phyloP scores from a whole-genome alignment of 352 stramenopile species.

The Phytophthora cryptogea region DNA sequence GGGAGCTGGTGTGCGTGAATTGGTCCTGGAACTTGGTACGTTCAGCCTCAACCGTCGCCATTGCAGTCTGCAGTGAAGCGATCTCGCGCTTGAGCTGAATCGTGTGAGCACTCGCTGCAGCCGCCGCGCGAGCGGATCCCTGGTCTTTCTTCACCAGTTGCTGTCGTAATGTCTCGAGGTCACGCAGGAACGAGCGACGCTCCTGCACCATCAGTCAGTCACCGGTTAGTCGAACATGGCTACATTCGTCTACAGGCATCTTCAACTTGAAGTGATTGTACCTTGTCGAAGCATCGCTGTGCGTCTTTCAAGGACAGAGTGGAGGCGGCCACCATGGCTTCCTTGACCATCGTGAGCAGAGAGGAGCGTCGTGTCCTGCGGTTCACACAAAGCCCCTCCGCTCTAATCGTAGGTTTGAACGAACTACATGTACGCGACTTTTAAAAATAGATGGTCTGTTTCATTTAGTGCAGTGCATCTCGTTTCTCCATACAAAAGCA shows the following conservation, averaged over 20 bases:
- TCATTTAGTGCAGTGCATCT: neutral
- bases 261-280: slow-evolving; percentile 32
- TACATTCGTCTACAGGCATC: slow-evolving; percentile 30
- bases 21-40: slow-evolving; percentile 51
- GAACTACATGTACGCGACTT: neutral
- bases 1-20: slow-evolving; percentile 69
- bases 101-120: slow-evolving; percentile 59
- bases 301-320: slow-evolving; percentile 73
- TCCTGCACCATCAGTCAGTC: slow-evolving; percentile 38
- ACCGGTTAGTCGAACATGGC: slow-evolving; percentile 11
- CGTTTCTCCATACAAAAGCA: neutral
- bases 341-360: slow-evolving; percentile 24
- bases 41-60: slow-evolving; percentile 49
- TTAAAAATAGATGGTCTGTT: slow-evolving; percentile 11
- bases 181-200: slow-evolving; percentile 61
- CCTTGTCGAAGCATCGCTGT: slow-evolving; percentile 80
- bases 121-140: slow-evolving; percentile 43
- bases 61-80: slow-evolving; percentile 51
- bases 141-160: slow-evolving; percentile 84
- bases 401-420: slow-evolving; percentile 20
- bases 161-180: slow-evolving; percentile 75
- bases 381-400: slow-evolving; percentile 13
- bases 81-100: slow-evolving; percentile 86
- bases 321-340: slow-evolving; percentile 25
- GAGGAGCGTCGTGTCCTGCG: slow-evolving; percentile 3